phyloP scores from a whole-genome alignment of 805 yeast genomes.

The Debaryomyces castellii region DNA sequence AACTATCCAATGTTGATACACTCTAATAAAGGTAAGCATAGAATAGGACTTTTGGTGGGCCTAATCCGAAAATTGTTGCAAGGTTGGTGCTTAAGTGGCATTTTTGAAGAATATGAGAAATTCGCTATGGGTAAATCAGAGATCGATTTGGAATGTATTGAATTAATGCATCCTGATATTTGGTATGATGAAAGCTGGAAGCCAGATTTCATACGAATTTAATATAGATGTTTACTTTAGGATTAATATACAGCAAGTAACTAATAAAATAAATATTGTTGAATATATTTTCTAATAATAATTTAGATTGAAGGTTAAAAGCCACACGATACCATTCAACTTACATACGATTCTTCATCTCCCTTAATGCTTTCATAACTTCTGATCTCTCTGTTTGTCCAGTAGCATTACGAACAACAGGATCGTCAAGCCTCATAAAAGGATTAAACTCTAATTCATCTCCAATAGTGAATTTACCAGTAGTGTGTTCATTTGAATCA shows the following conservation, averaged over 20 bases:
- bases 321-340: not conserved
- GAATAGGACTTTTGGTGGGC: slow-evolving; percentile 94
- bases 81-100: slow-evolving; percentile 92
- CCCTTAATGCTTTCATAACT: slow-evolving; percentile 73
- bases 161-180: slow-evolving; percentile 69
- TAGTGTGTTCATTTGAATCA: slow-evolving; percentile 62
- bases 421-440: slow-evolving; percentile 77
- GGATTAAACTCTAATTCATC: slow-evolving; percentile 88
- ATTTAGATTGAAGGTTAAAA: too few relatives aligned
- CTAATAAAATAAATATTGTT: too few relatives aligned
- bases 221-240: not conserved
- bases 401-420: slow-evolving; percentile 56
- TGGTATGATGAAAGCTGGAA: slow-evolving; percentile 44
- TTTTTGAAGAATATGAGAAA: slow-evolving; percentile 89
- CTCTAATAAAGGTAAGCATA: slow-evolving; percentile 95
- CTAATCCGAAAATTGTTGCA: slow-evolving; percentile 80
- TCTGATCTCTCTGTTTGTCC: slow-evolving; percentile 50
- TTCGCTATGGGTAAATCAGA: slow-evolving; percentile 94
- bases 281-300: too few relatives aligned
- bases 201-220: slow-evolving; percentile 64
- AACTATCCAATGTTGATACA: slow-evolving; percentile 89
- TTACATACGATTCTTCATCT: slow-evolving; percentile 60
- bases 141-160: slow-evolving; percentile 86
- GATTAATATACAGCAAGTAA: too few relatives aligned
- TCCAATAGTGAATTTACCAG: slow-evolving; percentile 80